Conservation (phyloP, 148 eudicot species). For the Persicaria maculosa region DNA sequence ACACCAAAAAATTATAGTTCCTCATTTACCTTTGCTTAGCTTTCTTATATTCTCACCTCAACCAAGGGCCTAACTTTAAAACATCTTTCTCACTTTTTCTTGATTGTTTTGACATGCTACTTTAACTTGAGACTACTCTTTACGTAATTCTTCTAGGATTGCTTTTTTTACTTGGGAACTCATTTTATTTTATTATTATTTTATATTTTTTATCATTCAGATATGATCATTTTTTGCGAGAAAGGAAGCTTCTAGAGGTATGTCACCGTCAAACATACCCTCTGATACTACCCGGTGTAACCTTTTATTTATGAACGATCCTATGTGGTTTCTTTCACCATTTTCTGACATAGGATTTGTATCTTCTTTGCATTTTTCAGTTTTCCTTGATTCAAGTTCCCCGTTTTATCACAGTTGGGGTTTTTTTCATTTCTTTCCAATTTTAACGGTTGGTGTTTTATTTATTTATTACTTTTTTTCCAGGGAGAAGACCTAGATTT, state of each 20-base stretch:
- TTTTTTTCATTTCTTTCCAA: background rate
- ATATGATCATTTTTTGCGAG: constrained; percentile 60
- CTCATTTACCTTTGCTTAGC: background rate
- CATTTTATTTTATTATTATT: no score
- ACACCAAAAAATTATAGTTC: no score
- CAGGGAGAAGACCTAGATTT: constrained; percentile 94
- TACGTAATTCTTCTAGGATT: no score
- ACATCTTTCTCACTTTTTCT: background rate
- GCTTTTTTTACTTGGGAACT: background rate
- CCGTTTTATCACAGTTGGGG: background rate
- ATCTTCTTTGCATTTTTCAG: no score
- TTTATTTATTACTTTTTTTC: constrained; percentile 9
- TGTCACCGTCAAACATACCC: background rate
- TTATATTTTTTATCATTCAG: constrained; percentile 26
- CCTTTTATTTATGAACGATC: background rate
- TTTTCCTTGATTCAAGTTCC: no score
- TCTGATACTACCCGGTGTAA: constrained; percentile 5
- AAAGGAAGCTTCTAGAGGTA: constrained; percentile 74
- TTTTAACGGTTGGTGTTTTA: background rate
- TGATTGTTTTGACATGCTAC: background rate
- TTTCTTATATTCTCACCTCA: background rate
- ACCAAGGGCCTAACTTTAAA: background rate
- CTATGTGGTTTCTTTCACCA: background rate
- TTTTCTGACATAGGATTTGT: no score
- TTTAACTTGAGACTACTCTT: no score